These are phyloP conservation scores for Escovopsis sp. DNA, from an alignment of 2,329 filamentous ascomycete genomes.

Conservation along the genomic window DNA sequence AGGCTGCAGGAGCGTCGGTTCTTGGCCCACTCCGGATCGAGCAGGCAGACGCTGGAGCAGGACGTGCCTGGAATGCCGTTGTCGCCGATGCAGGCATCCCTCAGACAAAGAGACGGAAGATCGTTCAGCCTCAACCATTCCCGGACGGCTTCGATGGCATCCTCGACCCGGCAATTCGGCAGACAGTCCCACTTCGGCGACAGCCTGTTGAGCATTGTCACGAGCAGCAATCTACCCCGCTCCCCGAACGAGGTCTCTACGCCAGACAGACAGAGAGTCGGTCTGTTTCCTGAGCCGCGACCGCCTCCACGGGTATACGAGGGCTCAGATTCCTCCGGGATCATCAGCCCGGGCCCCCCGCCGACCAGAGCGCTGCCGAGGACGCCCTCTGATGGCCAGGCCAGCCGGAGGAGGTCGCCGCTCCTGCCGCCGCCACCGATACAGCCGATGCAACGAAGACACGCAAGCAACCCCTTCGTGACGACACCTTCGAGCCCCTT, in stretches of 20 bases:
- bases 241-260: not conserved
- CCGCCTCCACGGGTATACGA: slow-evolving; percentile 4
- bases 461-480: not conserved
- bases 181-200: not conserved
- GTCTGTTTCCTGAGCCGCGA: not conserved
- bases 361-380: slow-evolving; percentile 29
- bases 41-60: not conserved
- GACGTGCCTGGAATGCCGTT: slow-evolving; percentile 1
- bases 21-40: slow-evolving; percentile 16
- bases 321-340: slow-evolving; percentile 5
- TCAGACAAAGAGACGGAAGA: not conserved
- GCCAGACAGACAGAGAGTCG: not conserved
- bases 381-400: slow-evolving; percentile 10
- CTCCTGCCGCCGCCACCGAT: not conserved
- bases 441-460: not conserved
- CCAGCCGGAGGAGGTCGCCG: slow-evolving; percentile 7
- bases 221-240: not conserved
- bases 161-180: not conserved
- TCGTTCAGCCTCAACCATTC: not conserved
- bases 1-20: slow-evolving; percentile 32
- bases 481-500: not conserved
- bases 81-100: not conserved
- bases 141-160: no score
- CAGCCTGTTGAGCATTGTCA: slow-evolving; percentile 2
- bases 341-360: slow-evolving; percentile 27